These are phyloP conservation scores for Penicillium pancosmium DNA, from an alignment of 495 filamentous ascomycete species.

Conservation along the genomic window DNA sequence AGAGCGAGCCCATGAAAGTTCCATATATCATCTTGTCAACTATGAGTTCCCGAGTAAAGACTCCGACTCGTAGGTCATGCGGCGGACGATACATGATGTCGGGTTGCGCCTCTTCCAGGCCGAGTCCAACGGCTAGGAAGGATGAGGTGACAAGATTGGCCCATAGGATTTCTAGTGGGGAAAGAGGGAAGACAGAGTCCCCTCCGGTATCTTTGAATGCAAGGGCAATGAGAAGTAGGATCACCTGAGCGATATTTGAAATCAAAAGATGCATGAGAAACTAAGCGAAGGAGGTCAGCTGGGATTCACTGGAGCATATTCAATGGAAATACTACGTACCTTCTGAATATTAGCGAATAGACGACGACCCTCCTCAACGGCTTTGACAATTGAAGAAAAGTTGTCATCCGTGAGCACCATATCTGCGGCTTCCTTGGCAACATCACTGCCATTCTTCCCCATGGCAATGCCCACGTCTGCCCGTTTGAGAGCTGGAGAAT, in stretches of 20 bases:
- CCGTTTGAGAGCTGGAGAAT: constrained; percentile 74
- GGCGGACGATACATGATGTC: constrained; percentile 75
- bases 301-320: no score
- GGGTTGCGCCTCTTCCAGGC: constrained; percentile 65
- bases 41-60: constrained; percentile 73
- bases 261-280: constrained; percentile 75
- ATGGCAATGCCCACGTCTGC: constrained; percentile 88
- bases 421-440: constrained; percentile 87
- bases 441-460: constrained; percentile 81
- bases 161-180: constrained; percentile 76
- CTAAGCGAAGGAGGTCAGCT: constrained; percentile 11
- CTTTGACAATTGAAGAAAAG: constrained; percentile 75
- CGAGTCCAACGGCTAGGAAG: constrained; percentile 74
- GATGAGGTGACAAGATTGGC: constrained; percentile 78
- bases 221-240: constrained; percentile 69
- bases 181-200: constrained; percentile 73
- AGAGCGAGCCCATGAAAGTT: constrained; percentile 65
- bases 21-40: constrained; percentile 77
- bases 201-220: constrained; percentile 66
- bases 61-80: constrained; percentile 64
- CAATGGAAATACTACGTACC: constrained; percentile 17
- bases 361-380: constrained; percentile 70
- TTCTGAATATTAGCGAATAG: constrained; percentile 85
- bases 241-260: constrained; percentile 75
- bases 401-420: constrained; percentile 91